Base-by-base conservation (phyloP, 176 grass and related monocot genomes). In the Raddia distichophylla region DNA sequence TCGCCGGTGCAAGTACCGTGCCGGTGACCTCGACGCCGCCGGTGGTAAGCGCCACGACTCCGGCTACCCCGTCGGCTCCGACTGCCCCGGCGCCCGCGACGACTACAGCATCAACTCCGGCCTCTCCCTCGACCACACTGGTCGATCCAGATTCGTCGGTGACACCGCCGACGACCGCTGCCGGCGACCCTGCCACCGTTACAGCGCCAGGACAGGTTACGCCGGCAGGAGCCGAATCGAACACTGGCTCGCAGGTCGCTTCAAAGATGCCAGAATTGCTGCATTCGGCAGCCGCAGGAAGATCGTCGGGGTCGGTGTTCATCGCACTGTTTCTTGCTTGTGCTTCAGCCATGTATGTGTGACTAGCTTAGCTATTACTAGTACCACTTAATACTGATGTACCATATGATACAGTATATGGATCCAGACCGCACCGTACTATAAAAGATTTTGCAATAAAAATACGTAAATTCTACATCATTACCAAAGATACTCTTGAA, bases 191-290 rank as follows among this genome's bases (percentile, higher is more conserved):
- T 0, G 62, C 58, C 13, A 51, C 33, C 2, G 59, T 42, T 17
- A 44, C 22, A 6, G 75, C 55, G 7, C n/a, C 68, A 49, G 58
- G 37, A 3, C 17, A 69, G 62, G 34, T 17, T 50, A 8, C 56
- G 3, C 60, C 73, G 5, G 69, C 11, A 7, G 81, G 50, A 42
- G 19, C 52, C 13, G 66, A 55, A 48, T 60, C 79, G 2, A 69
- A 40, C 27, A 43, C 55, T 6, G 48, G 35, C 57, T n/a, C 78
- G 76, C 74, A 80, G 17, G 52, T 66, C 11, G 81, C 32, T 71
- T 42, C 85, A 3, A 87, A 90, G 84, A 32, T 90, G 33, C 86
- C 88, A 62, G 65, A 90, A 13, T 73, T 90, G 76, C 49, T 73
- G 32, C 71, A 86, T 18, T 85, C 92, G 2, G 80, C 85, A 0